Evolutionary conservation across 2,329 filamentous ascomycete species (phyloP).

Genomic region (Neopestalotiopsis clavispora): DNA sequence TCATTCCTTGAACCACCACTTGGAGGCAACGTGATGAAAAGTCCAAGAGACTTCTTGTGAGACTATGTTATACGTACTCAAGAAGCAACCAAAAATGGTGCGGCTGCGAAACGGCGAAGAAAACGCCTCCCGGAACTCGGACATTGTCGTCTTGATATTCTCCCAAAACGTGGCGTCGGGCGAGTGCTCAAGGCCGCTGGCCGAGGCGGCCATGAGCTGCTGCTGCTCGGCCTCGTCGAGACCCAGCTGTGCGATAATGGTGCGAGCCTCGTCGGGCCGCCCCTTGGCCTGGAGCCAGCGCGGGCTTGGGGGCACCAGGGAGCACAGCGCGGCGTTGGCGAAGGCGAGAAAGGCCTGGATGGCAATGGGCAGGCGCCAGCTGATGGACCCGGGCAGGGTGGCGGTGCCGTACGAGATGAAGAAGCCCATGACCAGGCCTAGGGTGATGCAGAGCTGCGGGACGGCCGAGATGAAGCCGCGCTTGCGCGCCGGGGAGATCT

Average conservation of each 20-base stretch:
- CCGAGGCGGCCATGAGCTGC: conserved; percentile 37
- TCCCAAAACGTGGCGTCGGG: conserved; percentile 35
- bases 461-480: conserved; percentile 57
- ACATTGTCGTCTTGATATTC: conserved; percentile 32
- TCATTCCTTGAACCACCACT: neutral
- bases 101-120: conserved; percentile 45
- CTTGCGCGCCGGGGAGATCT: conserved; percentile 58
- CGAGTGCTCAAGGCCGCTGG: conserved; percentile 27
- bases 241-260: conserved; percentile 43
- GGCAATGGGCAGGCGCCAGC: conserved; percentile 61
- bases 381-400: conserved; percentile 41
- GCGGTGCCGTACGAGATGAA: conserved; percentile 66
- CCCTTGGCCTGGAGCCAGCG: conserved; percentile 57
- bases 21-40: neutral
- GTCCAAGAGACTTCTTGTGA: too few species aligned
- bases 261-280: conserved; percentile 47
- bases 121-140: conserved; percentile 39
- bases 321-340: conserved; percentile 31
- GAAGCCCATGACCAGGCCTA: conserved; percentile 59
- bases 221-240: conserved; percentile 49
- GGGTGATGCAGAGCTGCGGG: conserved; percentile 57
- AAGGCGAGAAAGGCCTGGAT: conserved; percentile 41
- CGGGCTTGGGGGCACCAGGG: conserved; percentile 53
- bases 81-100: conserved; percentile 58
- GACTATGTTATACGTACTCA: neutral